Evolutionary conservation across 2,329 filamentous ascomycete species (phyloP).

Genomic region (Xylariaceae sp.): DNA sequence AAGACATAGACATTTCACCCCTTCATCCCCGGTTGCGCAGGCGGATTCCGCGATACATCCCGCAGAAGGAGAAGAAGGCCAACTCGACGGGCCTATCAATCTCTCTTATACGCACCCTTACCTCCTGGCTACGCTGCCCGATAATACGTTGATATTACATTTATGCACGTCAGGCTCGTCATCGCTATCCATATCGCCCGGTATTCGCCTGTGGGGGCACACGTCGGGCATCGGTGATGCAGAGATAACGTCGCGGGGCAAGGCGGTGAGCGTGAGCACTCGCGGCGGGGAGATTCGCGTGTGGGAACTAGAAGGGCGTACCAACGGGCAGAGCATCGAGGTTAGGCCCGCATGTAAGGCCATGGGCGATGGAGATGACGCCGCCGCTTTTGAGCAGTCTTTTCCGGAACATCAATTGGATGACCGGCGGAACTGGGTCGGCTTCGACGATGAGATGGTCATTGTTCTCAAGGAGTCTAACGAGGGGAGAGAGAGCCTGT

Average conservation of each 20-base stretch:
- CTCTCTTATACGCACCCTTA: conserved; percentile 77
- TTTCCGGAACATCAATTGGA: conserved; percentile 32
- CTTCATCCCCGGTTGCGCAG: conserved; percentile 23
- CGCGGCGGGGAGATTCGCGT: conserved; percentile 75
- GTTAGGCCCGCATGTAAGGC: conserved; percentile 39
- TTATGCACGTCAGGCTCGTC: conserved; percentile 68
- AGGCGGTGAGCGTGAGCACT: conserved; percentile 81
- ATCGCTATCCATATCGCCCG: conserved; percentile 62
- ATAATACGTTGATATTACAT: conserved; percentile 82
- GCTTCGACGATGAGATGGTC: conserved; percentile 90
- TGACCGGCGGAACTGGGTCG: conserved; percentile 60
- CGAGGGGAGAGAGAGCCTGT: conserved; percentile 63
- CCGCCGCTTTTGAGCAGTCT: conserved; percentile 11
- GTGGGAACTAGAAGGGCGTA: conserved; percentile 80
- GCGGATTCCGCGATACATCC: not conserved
- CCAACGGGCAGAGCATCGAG: conserved; percentile 44
- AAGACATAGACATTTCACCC: conserved; percentile 17
- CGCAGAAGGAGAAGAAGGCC: not conserved
- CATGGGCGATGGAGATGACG: conserved; percentile 22
- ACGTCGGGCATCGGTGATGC: conserved; percentile 84
- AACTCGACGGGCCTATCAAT: conserved; percentile 47
- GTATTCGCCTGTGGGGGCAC: conserved; percentile 80
- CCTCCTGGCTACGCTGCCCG: conserved; percentile 72
- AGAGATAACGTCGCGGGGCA: conserved; percentile 76
- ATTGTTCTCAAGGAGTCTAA: conserved; percentile 70